Evolutionary conservation across 1,139 yeast species (phyloP), one percentile per base, ranked within the genome.

Genomic region (Oligophagozyma castellii): DNA sequence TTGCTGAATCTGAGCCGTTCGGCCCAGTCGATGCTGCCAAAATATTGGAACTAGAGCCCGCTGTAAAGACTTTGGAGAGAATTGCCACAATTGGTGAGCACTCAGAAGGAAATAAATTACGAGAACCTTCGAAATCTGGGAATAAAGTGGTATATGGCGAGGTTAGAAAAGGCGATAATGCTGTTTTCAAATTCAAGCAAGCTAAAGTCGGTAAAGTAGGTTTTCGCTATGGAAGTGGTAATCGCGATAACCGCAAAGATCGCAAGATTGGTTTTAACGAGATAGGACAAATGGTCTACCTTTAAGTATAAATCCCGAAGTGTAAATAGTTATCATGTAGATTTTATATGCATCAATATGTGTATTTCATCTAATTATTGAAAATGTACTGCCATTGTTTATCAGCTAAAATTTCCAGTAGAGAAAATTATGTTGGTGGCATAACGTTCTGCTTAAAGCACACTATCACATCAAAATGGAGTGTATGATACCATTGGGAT

Each of bases 11-110:
- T 13, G 93, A 84, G 57, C 94, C 95, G n/a, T 86, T 86, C 54
- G 95, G 95, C 4, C 94, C 96, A 5, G 68, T 84, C 5, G 96
- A 89, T 50, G 95, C 98, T n/a, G 95, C 98, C 29, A 62, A 72
- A 36, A 68, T 79, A 25, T 70, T 81, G 42, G 84, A 69, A 26
- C 65, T 86, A 40, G 89, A 81, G 51, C 93, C 94, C 13, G 95
- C 96, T 23, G 68, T 72, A 30, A 73, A 67, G 26, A 78, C 92
- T 3, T 64, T 83, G 43, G 71, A 72, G 41, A 67, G 67, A 45
- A 65, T 81, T 39, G 63, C 83, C 7, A 70, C 73, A 39, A 61
- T 66, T 29, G 67, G 68, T 27, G 70, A 68, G 34, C 66, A 53
- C 33, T 56, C 63, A 8, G 51, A 53, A 7, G 46, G 42, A 21